phyloP scores from a whole-genome alignment of 2,329 filamentous ascomycete genomes.

The Madurella mycetomatis region DNA sequence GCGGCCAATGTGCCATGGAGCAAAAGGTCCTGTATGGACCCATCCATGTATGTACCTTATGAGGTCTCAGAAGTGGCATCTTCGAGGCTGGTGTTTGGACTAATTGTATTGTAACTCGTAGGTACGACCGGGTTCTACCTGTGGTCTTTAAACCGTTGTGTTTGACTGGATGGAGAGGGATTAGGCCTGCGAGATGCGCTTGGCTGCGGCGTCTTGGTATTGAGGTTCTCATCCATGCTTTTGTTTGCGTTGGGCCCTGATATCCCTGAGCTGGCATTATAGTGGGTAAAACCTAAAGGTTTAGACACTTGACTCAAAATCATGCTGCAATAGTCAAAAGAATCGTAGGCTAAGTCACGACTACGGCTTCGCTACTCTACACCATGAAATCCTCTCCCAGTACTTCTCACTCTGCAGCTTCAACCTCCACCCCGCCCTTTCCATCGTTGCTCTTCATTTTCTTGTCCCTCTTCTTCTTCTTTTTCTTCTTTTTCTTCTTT shows the following conservation, averaged over 20 bases:
- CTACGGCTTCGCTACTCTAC: no score
- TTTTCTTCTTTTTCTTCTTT: slow-evolving; percentile 6
- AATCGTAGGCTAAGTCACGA: no score
- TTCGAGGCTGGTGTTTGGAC: background rate
- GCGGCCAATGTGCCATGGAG: background rate
- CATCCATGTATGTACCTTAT: background rate
- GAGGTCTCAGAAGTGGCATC: background rate
- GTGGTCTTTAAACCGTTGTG: background rate
- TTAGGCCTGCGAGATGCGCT: background rate
- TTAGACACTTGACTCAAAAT: no score
- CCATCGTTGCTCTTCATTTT: slow-evolving; percentile 17
- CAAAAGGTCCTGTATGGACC: background rate
- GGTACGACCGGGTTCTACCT: background rate
- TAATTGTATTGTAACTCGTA: background rate
- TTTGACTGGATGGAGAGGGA: background rate
- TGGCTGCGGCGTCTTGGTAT: background rate
- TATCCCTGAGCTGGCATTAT: no score
- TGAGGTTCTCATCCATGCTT: no score
- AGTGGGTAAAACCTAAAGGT: no score
- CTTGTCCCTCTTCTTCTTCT: slow-evolving; percentile 19
- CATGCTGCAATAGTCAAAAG: no score
- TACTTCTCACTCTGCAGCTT: background rate
- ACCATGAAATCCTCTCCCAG: no score
- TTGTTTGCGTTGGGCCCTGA: no score
- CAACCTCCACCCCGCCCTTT: slow-evolving; percentile 1